Percentiles rank a stretch among this genome's conserved stretches.
Evolutionary conservation across 2,329 filamentous ascomycete genomes (phyloP).

Genomic region (Herpotrichia juniperi): DNA sequence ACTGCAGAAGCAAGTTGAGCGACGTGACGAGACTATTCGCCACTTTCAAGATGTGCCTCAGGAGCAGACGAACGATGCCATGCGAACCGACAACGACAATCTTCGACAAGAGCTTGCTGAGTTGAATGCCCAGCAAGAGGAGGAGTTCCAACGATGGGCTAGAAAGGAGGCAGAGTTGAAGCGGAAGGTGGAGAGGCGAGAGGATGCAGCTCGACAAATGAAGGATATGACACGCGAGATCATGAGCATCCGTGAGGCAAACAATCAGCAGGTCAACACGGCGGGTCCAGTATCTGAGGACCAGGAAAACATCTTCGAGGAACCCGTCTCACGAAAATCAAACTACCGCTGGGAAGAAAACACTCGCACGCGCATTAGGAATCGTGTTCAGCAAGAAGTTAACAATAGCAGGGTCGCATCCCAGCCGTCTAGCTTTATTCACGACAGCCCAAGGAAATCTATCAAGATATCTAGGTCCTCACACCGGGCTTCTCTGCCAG

Average conservation of each 20-base stretch:
- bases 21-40: slow-evolving; percentile 47
- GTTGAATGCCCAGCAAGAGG: slow-evolving; percentile 40
- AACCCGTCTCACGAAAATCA: slow-evolving; percentile 28
- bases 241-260: slow-evolving; percentile 31
- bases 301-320: slow-evolving; percentile 24
- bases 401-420: slow-evolving; percentile 36
- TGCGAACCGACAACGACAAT: slow-evolving; percentile 49
- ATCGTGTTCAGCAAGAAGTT: slow-evolving; percentile 40
- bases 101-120: slow-evolving; percentile 47
- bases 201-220: slow-evolving; percentile 30
- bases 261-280: slow-evolving; percentile 20
- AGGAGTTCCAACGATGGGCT: slow-evolving; percentile 40
- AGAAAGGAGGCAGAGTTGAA: slow-evolving; percentile 39
- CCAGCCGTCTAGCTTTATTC: slow-evolving; percentile 20
- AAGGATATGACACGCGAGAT: slow-evolving; percentile 40
- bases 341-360: slow-evolving; percentile 37
- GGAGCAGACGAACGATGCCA: slow-evolving; percentile 45
- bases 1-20: slow-evolving; percentile 39
- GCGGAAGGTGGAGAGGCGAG: slow-evolving; percentile 40
- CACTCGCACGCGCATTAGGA: slow-evolving; percentile 39
- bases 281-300: slow-evolving; percentile 17
- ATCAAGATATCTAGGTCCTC: slow-evolving; percentile 26
- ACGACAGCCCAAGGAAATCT: slow-evolving; percentile 30
- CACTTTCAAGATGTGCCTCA: slow-evolving; percentile 44
- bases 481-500: slow-evolving; percentile 19